Percentiles rank a stretch among this genome's conserved stretches.
Evolutionary conservation across 352 stramenopile genomes (phyloP).

Genomic region (Blastocystis sp.): DNA sequence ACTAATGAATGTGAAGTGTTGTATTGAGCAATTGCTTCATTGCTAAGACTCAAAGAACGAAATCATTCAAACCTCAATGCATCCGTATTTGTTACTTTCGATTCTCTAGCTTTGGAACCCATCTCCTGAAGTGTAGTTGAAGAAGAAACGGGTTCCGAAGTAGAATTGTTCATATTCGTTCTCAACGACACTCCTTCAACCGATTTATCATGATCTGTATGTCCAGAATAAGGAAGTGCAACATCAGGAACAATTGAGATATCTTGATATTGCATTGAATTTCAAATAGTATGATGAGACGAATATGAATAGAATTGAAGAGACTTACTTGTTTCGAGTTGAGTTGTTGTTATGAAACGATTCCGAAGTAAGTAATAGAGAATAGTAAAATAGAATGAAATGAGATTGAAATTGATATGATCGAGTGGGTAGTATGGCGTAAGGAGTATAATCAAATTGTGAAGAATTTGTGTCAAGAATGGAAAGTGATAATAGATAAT

Average conservation of each 20-base stretch:
- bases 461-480: too few species aligned
- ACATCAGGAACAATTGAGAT: slow-evolving; percentile 29
- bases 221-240: slow-evolving; percentile 16
- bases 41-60: background rate
- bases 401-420: too few species aligned
- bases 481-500: too few species aligned
- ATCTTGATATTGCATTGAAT: slow-evolving; percentile 22
- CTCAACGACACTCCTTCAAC: background rate
- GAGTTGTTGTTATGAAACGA: too few species aligned
- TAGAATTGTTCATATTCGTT: too few species aligned
- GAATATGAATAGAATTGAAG: too few species aligned
- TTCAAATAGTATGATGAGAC: background rate
- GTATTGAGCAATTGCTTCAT: background rate
- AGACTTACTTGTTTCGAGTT: too few species aligned
- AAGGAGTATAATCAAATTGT: too few species aligned
- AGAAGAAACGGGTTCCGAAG: background rate
- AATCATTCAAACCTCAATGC: background rate
- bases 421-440: too few species aligned
- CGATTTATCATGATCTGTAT: background rate
- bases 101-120: background rate
- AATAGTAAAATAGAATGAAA: too few species aligned
- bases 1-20: background rate
- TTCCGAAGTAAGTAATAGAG: too few species aligned
- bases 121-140: background rate
- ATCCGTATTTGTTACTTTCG: background rate